Percentiles rank a stretch among this genome's conserved stretches.
Evolutionary conservation across 345 rosid species (phyloP).

Genomic region (Salix dunnii): DNA sequence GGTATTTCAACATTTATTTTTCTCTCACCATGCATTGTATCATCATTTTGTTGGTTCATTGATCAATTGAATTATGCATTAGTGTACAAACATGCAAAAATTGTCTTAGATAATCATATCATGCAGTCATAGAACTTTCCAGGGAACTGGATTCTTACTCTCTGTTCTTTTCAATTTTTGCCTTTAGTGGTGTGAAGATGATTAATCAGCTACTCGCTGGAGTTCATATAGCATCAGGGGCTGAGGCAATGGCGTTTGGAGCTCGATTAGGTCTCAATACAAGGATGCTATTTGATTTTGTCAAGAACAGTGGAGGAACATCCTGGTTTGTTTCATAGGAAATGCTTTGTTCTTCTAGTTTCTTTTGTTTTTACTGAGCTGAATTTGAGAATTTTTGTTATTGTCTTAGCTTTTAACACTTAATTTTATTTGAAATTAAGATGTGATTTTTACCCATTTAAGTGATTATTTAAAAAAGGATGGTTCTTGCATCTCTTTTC

Average conservation of each 20-base stretch:
- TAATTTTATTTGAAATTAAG: no score
- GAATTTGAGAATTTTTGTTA: background rate
- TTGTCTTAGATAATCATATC: no score
- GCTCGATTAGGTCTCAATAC: constrained; percentile 87
- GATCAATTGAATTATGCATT: no score
- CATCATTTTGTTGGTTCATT: background rate
- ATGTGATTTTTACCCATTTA: no score
- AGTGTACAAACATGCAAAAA: no score
- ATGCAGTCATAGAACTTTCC: no score
- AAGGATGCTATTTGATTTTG: constrained; percentile 60
- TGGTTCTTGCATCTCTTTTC: no score
- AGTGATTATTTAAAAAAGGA: no score
- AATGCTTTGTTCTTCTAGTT: background rate
- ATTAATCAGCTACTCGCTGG: constrained; percentile 97
- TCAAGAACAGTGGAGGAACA: constrained; percentile 60
- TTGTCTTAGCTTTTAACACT: no score
- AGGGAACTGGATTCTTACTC: background rate
- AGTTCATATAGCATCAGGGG: constrained; percentile 92
- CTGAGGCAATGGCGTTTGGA: constrained; percentile 97
- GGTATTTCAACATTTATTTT: constrained; percentile 42
- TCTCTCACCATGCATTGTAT: constrained; percentile 10
- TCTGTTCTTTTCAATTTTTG: background rate
- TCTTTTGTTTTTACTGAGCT: background rate
- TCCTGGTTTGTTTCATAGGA: constrained; percentile 63
- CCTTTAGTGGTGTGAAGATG: constrained; percentile 76